Conservation (phyloP, 192 early-diverging fungal species). For the Radiomyces spectabilis region DNA sequence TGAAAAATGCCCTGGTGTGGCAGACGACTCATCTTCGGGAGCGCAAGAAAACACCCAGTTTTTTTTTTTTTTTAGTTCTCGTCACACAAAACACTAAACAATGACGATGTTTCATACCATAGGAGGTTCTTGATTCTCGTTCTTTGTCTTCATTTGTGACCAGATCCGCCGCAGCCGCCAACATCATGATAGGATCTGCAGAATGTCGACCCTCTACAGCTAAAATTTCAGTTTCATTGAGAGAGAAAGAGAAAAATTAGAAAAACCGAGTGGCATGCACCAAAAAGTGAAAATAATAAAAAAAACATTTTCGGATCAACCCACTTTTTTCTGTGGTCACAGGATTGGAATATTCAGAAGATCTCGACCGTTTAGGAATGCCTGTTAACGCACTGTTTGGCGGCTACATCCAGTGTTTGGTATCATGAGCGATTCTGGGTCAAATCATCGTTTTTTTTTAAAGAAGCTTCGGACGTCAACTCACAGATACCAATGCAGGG, state of each 20-base stretch:
- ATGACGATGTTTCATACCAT: background rate
- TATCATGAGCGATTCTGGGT: too few relatives aligned
- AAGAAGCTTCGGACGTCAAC: background rate
- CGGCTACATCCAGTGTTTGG: too few relatives aligned
- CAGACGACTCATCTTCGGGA: background rate
- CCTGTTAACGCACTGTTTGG: background rate
- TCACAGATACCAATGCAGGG: conserved; percentile 1
- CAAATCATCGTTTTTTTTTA: too few relatives aligned
- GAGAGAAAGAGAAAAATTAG: too few relatives aligned
- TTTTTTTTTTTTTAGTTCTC: background rate
- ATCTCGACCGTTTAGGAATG: conserved; percentile 2
- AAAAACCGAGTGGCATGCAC: too few relatives aligned
- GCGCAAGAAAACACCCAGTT: background rate
- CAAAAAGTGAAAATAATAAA: background rate
- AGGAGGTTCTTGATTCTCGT: background rate
- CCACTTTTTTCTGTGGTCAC: too few relatives aligned
- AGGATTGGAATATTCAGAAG: conserved; percentile 1
- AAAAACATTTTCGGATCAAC: background rate
- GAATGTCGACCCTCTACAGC: too few relatives aligned
- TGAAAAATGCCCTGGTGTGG: background rate
- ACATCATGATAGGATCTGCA: conserved; percentile 23
- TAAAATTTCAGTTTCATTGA: too few relatives aligned
- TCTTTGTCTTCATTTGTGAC: conserved; percentile 11
- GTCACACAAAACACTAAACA: background rate
- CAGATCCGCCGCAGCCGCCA: conserved; percentile 17